Conservation (phyloP, 2,329 filamentous ascomycete genomes). For the Tolypocladium ophioglossoides region DNA sequence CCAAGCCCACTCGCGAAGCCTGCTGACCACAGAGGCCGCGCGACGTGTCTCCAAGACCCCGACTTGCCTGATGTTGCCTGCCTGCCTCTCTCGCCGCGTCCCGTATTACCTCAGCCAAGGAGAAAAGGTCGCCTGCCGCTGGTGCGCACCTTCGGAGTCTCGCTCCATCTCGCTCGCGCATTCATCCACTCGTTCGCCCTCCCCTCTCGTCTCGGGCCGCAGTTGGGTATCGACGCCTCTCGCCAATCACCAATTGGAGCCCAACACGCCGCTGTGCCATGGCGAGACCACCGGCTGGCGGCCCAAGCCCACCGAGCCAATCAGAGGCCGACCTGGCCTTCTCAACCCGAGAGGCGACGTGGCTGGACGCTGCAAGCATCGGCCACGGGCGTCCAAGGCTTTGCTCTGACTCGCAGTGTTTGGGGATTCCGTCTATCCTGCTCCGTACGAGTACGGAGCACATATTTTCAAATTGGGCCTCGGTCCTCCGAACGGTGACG, state of each 20-base stretch:
- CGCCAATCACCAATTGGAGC: constrained; percentile 26
- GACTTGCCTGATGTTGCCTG: background rate
- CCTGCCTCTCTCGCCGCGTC: background rate
- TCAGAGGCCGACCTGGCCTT: constrained; percentile 4
- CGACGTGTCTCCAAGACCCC: constrained; percentile 1
- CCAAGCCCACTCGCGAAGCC: background rate
- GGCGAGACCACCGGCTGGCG: constrained; percentile 9
- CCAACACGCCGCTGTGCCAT: constrained; percentile 16
- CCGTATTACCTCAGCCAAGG: background rate
- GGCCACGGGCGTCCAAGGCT: background rate
- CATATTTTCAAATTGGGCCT: background rate
- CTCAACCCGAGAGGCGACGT: background rate
- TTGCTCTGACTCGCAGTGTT: background rate
- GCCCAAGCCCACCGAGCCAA: constrained; percentile 14
- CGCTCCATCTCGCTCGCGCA: background rate
- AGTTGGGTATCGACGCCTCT: constrained; percentile 29
- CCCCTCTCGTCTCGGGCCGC: constrained; percentile 6
- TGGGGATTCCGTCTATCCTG: background rate
- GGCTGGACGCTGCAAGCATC: background rate
- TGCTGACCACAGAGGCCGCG: background rate
- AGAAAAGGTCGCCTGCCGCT: background rate
- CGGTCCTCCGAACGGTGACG: background rate
- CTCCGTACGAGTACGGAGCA: background rate
- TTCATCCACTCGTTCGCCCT: background rate
- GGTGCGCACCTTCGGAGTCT: background rate